Evolutionary conservation across 2,329 filamentous ascomycete species (phyloP), one percentile per base, ranked within the genome.

Genomic region (Macroventuria anomochaeta): DNA sequence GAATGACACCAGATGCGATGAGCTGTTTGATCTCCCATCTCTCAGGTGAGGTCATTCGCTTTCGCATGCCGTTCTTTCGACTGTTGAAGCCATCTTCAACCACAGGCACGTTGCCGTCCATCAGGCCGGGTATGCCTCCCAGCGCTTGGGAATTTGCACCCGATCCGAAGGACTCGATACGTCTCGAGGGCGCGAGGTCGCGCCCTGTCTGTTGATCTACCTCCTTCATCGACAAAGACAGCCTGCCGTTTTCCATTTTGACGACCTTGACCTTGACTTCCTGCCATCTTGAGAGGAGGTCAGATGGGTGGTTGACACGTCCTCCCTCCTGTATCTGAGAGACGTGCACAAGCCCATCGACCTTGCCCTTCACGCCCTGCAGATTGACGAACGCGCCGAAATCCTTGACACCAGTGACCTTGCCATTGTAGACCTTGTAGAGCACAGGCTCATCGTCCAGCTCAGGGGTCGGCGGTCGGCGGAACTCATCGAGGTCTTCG

Each of bases 11-110:
- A 4, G 95, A 96, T 3, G 93, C 92, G 68, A 99, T 97, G 46
- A 99, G 81, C 70, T 99, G 95, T 58, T 93, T 87, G 58, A 99
- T 97, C 73, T 99, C 95, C 93, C 95, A 99, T 69, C 95, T 82
- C 72, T 99, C 95, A 1, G 95, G 95, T 12, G 93, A 97, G 0
- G 93, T 97, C 88, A 97, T 88, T 46, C 95, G 84, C 79, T 99
- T 99, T 73, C 90, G 91, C 49, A 88, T 88, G 33, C 80, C 79
- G 40, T 70, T 70, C 20, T 63, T 71, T 21, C 68, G 73, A 15
- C 63, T 40, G 46, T 82, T 77, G 25, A 81, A 81, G 32, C 84
- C 81, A 34, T 79, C 81, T 65, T 90, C 86, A 54, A 91, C 84
- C 12, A 88, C 82, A 2, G 86, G 84, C 0, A 88, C 82, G 29